Evolutionary conservation across 768 basidiomycete genomes (phyloP).

Genomic region (Suillus subaureus): DNA sequence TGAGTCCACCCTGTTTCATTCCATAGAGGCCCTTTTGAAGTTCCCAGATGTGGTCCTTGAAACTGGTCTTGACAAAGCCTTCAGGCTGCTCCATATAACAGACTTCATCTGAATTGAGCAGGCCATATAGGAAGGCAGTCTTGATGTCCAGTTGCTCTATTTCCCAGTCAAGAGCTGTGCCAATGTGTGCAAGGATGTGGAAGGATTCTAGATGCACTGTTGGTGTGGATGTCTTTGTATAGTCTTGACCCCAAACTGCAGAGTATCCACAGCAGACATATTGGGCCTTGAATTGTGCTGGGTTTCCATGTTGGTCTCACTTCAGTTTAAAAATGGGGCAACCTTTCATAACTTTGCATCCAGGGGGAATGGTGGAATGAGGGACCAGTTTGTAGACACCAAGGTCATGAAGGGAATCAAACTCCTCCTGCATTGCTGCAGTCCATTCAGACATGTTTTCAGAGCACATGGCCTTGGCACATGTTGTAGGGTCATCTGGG

Average conservation of each 20-base stretch:
- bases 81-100: not conserved
- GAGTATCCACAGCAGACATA: not conserved
- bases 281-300: rapidly evolving
- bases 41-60: too few species aligned
- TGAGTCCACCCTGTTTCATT: not conserved
- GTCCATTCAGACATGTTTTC: not conserved
- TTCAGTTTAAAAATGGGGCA: not conserved
- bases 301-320: rapidly evolving
- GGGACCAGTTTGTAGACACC: not conserved
- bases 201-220: not conserved
- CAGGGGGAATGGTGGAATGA: rapidly evolving
- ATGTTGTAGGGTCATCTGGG: not conserved
- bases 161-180: not conserved
- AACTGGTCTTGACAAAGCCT: not conserved
- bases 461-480: not conserved
- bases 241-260: not conserved
- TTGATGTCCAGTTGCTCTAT: not conserved
- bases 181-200: not conserved
- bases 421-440: not conserved
- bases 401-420: not conserved
- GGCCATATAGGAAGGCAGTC: not conserved
- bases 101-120: not conserved
- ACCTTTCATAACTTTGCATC: not conserved
- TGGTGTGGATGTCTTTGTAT: rapidly evolving
- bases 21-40: not conserved